Evolutionary conservation across 768 basidiomycete species (phyloP).

Genomic region (Paxillus rubicundulus): DNA sequence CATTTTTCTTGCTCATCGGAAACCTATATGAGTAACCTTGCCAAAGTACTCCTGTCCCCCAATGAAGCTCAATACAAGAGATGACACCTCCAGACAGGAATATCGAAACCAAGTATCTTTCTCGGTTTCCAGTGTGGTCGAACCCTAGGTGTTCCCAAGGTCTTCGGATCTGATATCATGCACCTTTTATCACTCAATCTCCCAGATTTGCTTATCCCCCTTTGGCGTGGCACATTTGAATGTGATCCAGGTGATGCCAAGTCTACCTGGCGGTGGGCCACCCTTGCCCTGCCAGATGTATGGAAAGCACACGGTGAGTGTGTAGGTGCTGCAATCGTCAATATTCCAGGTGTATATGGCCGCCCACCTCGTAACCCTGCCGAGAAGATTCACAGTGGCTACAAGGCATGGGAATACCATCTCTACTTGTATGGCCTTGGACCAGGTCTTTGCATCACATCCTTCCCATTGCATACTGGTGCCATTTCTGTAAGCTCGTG

Average conservation of each 20-base stretch:
- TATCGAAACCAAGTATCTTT: conserved; percentile 37
- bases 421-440: conserved; percentile 16
- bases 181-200: conserved; percentile 33
- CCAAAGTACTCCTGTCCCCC: not conserved
- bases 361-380: conserved; percentile 16
- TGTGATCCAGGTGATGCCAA: conserved; percentile 13
- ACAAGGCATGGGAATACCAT: conserved; percentile 20
- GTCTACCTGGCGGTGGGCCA: conserved; percentile 21
- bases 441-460: conserved; percentile 11
- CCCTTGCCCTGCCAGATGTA: not conserved
- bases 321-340: conserved; percentile 14
- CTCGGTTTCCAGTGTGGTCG: conserved; percentile 18
- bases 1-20: not conserved
- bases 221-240: conserved; percentile 20
- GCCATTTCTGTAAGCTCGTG: not conserved
- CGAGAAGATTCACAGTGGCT: conserved; percentile 5
- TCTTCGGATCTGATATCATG: conserved; percentile 41
- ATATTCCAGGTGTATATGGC: conserved; percentile 27
- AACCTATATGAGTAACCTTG: not conserved
- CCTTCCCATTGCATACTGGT: conserved; percentile 16
- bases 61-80: conserved; percentile 23
- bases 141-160: conserved; percentile 30
- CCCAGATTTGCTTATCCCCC: conserved; percentile 15
- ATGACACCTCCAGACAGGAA: conserved; percentile 29
- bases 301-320: conserved; percentile 25